Evolutionary conservation across 2,329 filamentous ascomycete species (phyloP).

Genomic region (Sarocladium oryzae): DNA sequence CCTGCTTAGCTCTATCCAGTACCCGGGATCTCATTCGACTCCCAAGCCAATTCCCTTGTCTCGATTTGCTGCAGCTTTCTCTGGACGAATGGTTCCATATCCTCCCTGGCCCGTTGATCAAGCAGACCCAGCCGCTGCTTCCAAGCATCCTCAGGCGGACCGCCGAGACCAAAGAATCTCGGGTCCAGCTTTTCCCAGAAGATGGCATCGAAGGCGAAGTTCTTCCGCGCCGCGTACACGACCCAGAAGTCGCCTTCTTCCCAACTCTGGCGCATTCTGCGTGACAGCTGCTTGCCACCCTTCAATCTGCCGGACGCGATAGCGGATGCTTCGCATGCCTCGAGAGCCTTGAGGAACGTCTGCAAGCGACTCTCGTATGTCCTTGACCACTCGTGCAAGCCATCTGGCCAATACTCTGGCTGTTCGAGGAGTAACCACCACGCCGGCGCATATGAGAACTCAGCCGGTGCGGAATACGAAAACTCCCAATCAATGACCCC

Average conservation of each 20-base stretch:
- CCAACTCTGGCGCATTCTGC: constrained; percentile 30
- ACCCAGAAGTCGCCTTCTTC: constrained; percentile 25
- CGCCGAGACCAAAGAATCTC: constrained; percentile 22
- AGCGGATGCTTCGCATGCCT: neutral
- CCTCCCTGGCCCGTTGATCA: neutral
- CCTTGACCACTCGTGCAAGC: constrained; percentile 23
- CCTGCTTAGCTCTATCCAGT: neutral
- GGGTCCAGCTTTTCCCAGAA: constrained; percentile 30
- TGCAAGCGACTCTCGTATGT: constrained; percentile 25
- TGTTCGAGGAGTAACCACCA: constrained; percentile 31
- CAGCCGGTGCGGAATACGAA: constrained; percentile 25
- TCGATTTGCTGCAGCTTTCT: constrained; percentile 3
- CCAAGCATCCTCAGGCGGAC: constrained; percentile 5
- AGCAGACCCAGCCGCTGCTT: neutral
- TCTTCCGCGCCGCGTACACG: constrained; percentile 28
- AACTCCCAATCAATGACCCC: constrained; percentile 36
- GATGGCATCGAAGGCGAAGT: constrained; percentile 30
- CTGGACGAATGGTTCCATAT: constrained; percentile 6
- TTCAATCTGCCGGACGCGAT: neutral
- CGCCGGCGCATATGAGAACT: constrained; percentile 28
- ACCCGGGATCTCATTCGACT: neutral
- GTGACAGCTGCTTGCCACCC: constrained; percentile 18
- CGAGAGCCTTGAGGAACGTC: constrained; percentile 26
- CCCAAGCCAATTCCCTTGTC: constrained; percentile 9
- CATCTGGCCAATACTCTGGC: constrained; percentile 26